Base-by-base conservation (phyloP, 2,329 filamentous ascomycete genomes). In the Fusarium sp. region DNA sequence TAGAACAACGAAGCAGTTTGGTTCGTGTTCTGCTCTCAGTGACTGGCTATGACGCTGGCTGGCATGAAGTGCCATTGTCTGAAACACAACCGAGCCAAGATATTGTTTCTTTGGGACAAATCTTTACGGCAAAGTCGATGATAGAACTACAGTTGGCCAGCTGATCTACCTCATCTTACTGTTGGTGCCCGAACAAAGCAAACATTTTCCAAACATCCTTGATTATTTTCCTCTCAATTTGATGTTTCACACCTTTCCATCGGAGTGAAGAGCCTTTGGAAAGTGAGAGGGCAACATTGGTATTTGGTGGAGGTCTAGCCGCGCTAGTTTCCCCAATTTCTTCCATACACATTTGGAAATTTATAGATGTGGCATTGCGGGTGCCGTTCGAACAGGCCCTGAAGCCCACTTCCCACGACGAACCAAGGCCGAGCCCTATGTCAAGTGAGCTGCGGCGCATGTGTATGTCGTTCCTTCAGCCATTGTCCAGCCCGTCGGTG, bases 361-460 rank as follows among this genome's bases (percentile, higher is more conserved):
- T 65, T 59, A 72, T 53, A 68, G 61, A 75, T 76, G 75, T 76
- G 73, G 71, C 67, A 76, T 75, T 76, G 71, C 58, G 56, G 74
- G 58, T 58, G 60, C 62, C 50, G 56, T 70, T 63, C 46, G 41
- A 61, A 72, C 74, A 76, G 72, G 74, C 74, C 67, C 55, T 63
- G 55, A 56, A 63, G 55, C 49, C 68, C 64, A 68, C 72, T 58
- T 69, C 68, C 59, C 38, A 47, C 20, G 46, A 61, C 63, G 63
- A 73, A 65, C 67, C 67, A 73, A 73, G 74, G 71, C 53, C 67
- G 62, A 70, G 65, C 68, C 70, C 71, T 63, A 68, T 68, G 76
- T 79, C 77, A 79, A 79, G 76, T 79, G 76, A 79, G 77, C 70
- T 77, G 70, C 75, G 74, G 74, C 74, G 72, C 63, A 78, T 79